Evolutionary conservation across 2,329 filamentous ascomycete species (phyloP), one percentile per base, ranked within the genome.

Genomic region (Pseudophaeomoniella oleicola): DNA sequence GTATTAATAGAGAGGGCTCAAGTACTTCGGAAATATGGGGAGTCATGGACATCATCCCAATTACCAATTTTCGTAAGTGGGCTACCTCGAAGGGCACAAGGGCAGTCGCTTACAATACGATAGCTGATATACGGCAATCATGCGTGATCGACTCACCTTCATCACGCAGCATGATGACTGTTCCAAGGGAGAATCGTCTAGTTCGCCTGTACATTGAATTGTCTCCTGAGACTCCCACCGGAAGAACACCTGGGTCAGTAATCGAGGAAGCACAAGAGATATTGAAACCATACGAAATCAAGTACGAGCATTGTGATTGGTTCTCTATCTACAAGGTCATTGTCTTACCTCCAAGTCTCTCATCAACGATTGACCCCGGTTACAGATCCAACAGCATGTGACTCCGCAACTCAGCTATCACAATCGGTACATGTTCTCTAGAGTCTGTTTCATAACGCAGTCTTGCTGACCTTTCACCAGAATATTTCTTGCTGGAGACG

Each of bases 401-500:
- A n/a, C n/a, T n/a, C n/a, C n/a, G n/a, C n/a, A n/a, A n/a, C n/a
- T n/a, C n/a, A n/a, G n/a, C n/a, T n/a, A n/a, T n/a, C n/a, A n/a
- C n/a, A n/a, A n/a, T n/a, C n/a, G n/a, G n/a, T n/a, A n/a, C n/a
- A n/a, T n/a, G n/a, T n/a, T n/a, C n/a, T n/a, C n/a, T n/a, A n/a
- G n/a, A n/a, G n/a, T n/a, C n/a, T n/a, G n/a, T n/a, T n/a, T n/a
- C n/a, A n/a, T n/a, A n/a, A n/a, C n/a, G n/a, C n/a, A n/a, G n/a
- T n/a, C n/a, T n/a, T n/a, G n/a, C n/a, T n/a, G n/a, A n/a, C n/a
- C n/a, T n/a, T n/a, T n/a, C n/a, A n/a, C n/a, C n/a, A n/a, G 22
- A 10, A 16, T 78, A 15, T 82, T 82, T 52, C 61, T 82, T 19
- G 72, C 72, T 12, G 76, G 76, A 13, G 78, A 82, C 49, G 76